Percentiles rank a stretch among this genome's conserved stretches.
phyloP scores from a whole-genome alignment of 345 rosid genomes.

The Streptanthus diversifolius region DNA sequence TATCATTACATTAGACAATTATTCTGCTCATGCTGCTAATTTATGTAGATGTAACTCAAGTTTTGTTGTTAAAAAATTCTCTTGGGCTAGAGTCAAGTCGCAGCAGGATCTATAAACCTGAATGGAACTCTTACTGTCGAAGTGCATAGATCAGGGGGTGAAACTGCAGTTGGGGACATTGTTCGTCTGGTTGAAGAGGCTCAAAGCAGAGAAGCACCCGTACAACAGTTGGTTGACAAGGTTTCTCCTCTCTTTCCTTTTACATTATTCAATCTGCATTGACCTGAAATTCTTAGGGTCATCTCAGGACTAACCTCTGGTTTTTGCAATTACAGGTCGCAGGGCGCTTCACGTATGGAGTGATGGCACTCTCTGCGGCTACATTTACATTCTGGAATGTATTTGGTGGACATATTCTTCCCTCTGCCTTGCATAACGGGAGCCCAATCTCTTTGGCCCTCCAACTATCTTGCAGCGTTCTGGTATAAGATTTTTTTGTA shows the following conservation, averaged over 20 bases:
- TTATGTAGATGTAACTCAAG: background rate
- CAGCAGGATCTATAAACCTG: constrained; percentile 91
- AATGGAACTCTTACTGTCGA: constrained; percentile 91
- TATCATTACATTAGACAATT: background rate
- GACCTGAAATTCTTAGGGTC: background rate
- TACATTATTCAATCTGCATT: background rate
- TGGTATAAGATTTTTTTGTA: constrained; percentile 47
- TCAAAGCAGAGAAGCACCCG: constrained; percentile 92
- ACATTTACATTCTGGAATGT: constrained; percentile 90
- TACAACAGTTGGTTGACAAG: constrained; percentile 94
- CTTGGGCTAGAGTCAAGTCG: constrained; percentile 74
- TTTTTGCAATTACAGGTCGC: constrained; percentile 55
- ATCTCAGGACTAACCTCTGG: background rate
- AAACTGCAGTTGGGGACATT: constrained; percentile 90
- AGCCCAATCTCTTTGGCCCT: constrained; percentile 78
- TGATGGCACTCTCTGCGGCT: constrained; percentile 89
- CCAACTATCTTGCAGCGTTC: constrained; percentile 94
- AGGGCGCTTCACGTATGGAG: constrained; percentile 96
- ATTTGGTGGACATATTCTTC: constrained; percentile 64
- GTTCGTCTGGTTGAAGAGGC: constrained; percentile 97
- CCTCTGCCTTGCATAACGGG: constrained; percentile 61
- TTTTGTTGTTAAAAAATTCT: constrained; percentile 20
- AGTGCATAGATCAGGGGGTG: constrained; percentile 94
- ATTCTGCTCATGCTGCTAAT: background rate
- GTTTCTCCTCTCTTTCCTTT: constrained; percentile 39